Evolutionary conservation across 1,284 basidiomycete species (phyloP).

Genomic region (Gymnopus androsaceus): DNA sequence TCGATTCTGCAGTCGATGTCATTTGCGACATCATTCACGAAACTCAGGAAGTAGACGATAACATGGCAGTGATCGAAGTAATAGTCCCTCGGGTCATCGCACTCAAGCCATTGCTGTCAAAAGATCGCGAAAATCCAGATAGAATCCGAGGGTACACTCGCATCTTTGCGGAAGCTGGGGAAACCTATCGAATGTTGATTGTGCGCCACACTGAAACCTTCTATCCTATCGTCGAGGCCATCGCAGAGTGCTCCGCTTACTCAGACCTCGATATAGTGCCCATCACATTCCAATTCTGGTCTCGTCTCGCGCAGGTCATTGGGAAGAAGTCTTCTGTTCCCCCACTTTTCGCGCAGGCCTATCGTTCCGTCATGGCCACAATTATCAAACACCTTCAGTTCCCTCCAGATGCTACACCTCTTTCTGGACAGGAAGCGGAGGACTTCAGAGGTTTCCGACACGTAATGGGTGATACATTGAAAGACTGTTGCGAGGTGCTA

Average conservation of each 20-base stretch:
- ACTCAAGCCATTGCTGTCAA: constrained; percentile 64
- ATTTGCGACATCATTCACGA: constrained; percentile 97
- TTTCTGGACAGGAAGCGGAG: constrained; percentile 87
- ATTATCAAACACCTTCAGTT: constrained; percentile 94
- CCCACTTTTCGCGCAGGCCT: constrained; percentile 78
- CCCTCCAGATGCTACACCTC: constrained; percentile 67
- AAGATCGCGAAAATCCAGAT: constrained; percentile 78
- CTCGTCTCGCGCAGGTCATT: constrained; percentile 83
- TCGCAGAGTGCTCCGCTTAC: constrained; percentile 92
- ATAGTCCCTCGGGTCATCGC: constrained; percentile 84
- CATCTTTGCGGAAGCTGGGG: constrained; percentile 94
- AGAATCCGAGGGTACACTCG: constrained; percentile 89
- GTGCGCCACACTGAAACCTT: constrained; percentile 88
- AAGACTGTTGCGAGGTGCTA: constrained; percentile 97
- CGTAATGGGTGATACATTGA: constrained; percentile 98
- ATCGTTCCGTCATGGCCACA: constrained; percentile 80
- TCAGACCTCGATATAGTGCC: constrained; percentile 95
- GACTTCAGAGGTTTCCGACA: constrained; percentile 95
- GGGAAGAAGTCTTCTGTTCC: constrained; percentile 73
- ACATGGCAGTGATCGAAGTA: constrained; percentile 85
- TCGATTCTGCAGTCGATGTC: constrained; percentile 91
- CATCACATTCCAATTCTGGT: constrained; percentile 99
- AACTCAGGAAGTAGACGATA: constrained; percentile 96
- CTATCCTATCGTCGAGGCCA: constrained; percentile 92
- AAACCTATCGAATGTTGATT: constrained; percentile 91